phyloP scores from a whole-genome alignment of 768 basidiomycete species.

The Terana coerulea region DNA sequence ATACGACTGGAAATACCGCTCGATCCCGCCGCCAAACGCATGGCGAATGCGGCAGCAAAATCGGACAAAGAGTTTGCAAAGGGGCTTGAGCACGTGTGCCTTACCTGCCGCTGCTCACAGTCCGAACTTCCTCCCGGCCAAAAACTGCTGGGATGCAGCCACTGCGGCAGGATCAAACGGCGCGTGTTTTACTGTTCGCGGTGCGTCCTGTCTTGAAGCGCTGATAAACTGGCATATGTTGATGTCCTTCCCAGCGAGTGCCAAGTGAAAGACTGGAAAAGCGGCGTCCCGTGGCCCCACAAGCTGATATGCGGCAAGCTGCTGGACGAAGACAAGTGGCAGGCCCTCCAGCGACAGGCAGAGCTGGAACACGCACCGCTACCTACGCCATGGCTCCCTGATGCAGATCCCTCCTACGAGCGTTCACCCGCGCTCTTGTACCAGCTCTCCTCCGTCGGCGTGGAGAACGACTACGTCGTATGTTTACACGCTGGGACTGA shows the following conservation, averaged over 20 bases:
- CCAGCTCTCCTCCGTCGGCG: not conserved
- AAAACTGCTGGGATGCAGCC: not conserved
- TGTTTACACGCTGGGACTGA: too few relatives aligned
- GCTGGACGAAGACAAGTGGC: not conserved
- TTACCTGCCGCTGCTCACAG: not conserved
- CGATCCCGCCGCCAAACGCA: not conserved
- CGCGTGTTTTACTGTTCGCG: conserved; percentile 6
- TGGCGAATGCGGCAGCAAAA: not conserved
- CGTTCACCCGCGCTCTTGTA: conserved; percentile 7
- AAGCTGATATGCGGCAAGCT: conserved; percentile 1
- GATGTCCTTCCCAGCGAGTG: not conserved
- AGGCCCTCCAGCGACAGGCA: not conserved
- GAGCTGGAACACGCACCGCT: not conserved
- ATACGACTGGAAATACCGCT: not conserved
- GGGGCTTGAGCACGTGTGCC: not conserved
- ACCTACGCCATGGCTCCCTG: too few relatives aligned
- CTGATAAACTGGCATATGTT: not conserved
- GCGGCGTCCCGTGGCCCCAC: conserved; percentile 6
- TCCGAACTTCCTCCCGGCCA: not conserved
- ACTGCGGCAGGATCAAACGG: conserved; percentile 1
- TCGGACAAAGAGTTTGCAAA: not conserved
- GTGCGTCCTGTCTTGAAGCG: not conserved
- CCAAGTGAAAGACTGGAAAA: conserved; percentile 6
- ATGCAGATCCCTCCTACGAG: not conserved
- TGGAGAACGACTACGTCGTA: conserved; percentile 1